Conservation (phyloP, 257 asterid genomes). For the Solanum rostratum region DNA sequence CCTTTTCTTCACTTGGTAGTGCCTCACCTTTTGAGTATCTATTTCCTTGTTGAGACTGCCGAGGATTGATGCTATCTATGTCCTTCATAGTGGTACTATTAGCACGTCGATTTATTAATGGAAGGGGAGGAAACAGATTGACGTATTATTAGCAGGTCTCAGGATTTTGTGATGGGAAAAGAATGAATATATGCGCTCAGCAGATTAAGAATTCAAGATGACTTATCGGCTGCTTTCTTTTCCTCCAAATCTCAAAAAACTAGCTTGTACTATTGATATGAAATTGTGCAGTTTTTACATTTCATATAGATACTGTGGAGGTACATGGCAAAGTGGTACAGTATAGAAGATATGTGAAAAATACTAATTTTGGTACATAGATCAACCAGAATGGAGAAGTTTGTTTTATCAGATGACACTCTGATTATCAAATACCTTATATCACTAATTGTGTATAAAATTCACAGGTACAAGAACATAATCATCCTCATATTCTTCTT, state of each 20-base stretch:
- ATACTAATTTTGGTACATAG: neutral
- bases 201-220: neutral
- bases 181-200: neutral
- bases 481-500: slow-evolving; percentile 96
- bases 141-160: neutral
- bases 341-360: neutral
- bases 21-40: neutral
- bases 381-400: neutral
- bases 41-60: neutral
- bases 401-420: neutral
- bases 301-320: neutral
- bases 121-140: neutral
- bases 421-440: neutral
- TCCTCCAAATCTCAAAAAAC: neutral
- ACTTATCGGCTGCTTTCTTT: neutral
- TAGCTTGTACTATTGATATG: neutral
- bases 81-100: neutral
- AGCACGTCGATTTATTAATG: neutral
- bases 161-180: neutral
- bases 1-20: neutral
- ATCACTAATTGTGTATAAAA: neutral
- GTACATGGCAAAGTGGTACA: neutral
- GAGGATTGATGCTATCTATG: neutral
- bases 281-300: neutral
- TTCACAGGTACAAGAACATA: slow-evolving; percentile 94